Evolutionary conservation across 2,329 filamentous ascomycete species (phyloP).

Genomic region (Paramyrothecium roridum): DNA sequence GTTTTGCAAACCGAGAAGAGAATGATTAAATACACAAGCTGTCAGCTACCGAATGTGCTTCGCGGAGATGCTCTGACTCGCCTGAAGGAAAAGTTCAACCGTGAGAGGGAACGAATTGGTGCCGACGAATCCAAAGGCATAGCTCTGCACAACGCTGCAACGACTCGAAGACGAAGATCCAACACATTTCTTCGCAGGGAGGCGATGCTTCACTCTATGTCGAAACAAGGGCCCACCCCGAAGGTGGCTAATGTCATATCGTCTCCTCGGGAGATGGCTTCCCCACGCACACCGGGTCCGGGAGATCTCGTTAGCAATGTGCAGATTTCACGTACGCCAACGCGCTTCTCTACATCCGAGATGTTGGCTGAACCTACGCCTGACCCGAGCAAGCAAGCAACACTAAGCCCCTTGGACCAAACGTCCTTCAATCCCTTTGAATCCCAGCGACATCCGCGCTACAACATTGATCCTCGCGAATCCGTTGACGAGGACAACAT

Average conservation of each 20-base stretch:
- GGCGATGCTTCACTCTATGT: constrained; percentile 67
- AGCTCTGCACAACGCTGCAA: constrained; percentile 79
- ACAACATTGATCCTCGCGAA: constrained; percentile 67
- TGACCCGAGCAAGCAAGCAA: constrained; percentile 27
- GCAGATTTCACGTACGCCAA: constrained; percentile 62
- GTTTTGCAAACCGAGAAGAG: constrained; percentile 89
- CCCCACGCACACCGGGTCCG: constrained; percentile 55
- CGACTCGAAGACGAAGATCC: constrained; percentile 65
- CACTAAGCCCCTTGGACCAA: constrained; percentile 44
- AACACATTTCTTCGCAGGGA: constrained; percentile 77
- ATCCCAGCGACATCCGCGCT: constrained; percentile 45
- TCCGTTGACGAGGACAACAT: constrained; percentile 83
- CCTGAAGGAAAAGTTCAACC: constrained; percentile 88
- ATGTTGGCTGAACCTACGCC: constrained; percentile 10
- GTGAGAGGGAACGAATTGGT: constrained; percentile 78
- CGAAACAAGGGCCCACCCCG: constrained; percentile 42
- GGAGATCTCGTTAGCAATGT: constrained; percentile 81
- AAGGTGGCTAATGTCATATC: constrained; percentile 36
- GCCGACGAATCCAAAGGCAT: constrained; percentile 87
- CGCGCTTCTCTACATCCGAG: constrained; percentile 33
- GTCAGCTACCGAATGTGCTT: constrained; percentile 87
- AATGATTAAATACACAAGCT: constrained; percentile 90
- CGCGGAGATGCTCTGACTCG: constrained; percentile 78
- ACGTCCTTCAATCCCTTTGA: constrained; percentile 55
- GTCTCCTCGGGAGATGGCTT: constrained; percentile 36